Conservation (phyloP, 371 early-diverging fungal genomes). For the Syncephalastrum sp. region DNA sequence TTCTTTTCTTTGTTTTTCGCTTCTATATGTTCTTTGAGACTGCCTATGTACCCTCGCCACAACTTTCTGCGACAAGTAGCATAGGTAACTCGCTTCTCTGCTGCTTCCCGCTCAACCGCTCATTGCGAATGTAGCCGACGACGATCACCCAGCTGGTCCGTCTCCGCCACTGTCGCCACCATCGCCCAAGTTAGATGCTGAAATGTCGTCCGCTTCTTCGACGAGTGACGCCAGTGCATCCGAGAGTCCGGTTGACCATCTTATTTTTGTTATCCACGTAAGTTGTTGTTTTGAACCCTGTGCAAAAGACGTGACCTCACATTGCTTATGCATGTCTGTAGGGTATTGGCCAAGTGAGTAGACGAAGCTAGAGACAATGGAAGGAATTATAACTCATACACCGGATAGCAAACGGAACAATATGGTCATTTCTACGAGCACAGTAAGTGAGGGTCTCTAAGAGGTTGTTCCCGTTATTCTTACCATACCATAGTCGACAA, state of each 20-base stretch:
- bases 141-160: not conserved
- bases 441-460: slow-evolving; percentile 21
- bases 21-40: slow-evolving; percentile 47
- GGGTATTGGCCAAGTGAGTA: slow-evolving; percentile 65
- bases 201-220: slow-evolving; percentile 10
- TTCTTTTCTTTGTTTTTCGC: slow-evolving; percentile 13
- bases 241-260: slow-evolving; percentile 41
- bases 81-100: slow-evolving; percentile 4
- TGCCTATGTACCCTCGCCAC: slow-evolving; percentile 43
- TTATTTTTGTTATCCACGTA: slow-evolving; percentile 64
- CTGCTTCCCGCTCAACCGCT: not conserved
- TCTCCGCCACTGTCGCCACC: not conserved
- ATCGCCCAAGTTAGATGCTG: not conserved
- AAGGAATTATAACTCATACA: slow-evolving; percentile 3
- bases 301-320: no score
- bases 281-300: slow-evolving; percentile 5
- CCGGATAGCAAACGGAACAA: slow-evolving; percentile 54
- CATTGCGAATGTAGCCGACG: no score
- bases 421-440: slow-evolving; percentile 60
- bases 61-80: slow-evolving; percentile 25
- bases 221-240: slow-evolving; percentile 18
- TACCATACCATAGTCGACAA: slow-evolving; percentile 37
- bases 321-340: slow-evolving; percentile 8
- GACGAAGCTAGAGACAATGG: not conserved
- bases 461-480: not conserved